Evolutionary conservation across 768 basidiomycete species (phyloP).

Genomic region (Holtermannia corniformis): DNA sequence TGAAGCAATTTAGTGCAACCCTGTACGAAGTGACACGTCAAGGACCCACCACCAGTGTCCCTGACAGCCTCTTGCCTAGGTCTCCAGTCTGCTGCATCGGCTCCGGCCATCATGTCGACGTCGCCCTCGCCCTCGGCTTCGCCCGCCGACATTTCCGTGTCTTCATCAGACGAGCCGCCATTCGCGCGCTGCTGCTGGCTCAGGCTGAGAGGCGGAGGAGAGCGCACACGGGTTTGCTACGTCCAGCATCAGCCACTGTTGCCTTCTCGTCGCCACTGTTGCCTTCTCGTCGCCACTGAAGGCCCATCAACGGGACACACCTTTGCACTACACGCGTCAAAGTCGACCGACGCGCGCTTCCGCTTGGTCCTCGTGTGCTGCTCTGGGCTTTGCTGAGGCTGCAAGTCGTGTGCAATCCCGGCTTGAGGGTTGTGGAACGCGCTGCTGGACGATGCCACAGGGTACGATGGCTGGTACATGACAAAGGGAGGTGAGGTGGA

Average conservation of each 20-base stretch:
- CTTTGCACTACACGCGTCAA: too few species aligned
- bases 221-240: background rate
- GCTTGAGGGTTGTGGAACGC: too few species aligned
- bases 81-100: background rate
- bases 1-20: background rate
- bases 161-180: too few species aligned
- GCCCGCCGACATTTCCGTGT: too few species aligned
- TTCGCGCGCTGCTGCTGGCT: too few species aligned
- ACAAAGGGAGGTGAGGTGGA: too few species aligned
- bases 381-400: too few species aligned
- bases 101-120: background rate
- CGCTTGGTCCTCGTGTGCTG: background rate
- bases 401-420: too few species aligned
- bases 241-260: background rate
- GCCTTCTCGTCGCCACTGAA: background rate
- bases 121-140: background rate
- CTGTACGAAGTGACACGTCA: background rate
- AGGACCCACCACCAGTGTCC: background rate
- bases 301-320: too few species aligned
- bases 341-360: background rate
- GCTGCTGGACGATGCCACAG: background rate
- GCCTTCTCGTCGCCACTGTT: background rate
- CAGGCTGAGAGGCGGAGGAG: background rate
- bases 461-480: background rate
- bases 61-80: background rate